These are phyloP conservation scores for Ophiocordyceps camponoti-rufipedis DNA, from an alignment of 2,329 filamentous ascomycete species.

Conservation along the genomic window DNA sequence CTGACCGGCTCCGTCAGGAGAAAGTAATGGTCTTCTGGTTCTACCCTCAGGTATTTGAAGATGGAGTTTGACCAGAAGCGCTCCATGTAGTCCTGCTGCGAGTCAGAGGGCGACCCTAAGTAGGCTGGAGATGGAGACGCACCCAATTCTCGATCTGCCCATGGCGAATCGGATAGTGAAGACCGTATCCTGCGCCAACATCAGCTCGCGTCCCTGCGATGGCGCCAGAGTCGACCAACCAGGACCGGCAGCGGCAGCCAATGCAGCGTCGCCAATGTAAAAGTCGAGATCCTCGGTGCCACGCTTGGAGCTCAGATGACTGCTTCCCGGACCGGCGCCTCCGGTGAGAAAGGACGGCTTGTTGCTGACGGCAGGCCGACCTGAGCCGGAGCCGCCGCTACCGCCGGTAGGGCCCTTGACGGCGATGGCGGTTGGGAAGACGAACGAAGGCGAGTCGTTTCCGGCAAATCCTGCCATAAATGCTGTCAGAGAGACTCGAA, in stretches of 20 bases:
- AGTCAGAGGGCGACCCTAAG: slow-evolving; percentile 10
- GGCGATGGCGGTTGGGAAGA: slow-evolving; percentile 96
- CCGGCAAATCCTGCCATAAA: slow-evolving; percentile 68
- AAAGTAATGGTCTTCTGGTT: slow-evolving; percentile 98
- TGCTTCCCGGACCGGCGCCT: slow-evolving; percentile 60
- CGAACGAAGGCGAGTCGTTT: slow-evolving; percentile 97
- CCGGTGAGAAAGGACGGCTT: slow-evolving; percentile 93
- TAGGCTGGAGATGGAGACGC: not conserved
- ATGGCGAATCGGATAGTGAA: slow-evolving; percentile 95
- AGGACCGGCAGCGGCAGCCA: slow-evolving; percentile 66
- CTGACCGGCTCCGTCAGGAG: slow-evolving; percentile 88
- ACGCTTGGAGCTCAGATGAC: slow-evolving; percentile 71
- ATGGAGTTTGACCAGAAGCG: slow-evolving; percentile 99
- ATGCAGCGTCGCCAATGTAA: slow-evolving; percentile 95
- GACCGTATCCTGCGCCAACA: slow-evolving; percentile 53
- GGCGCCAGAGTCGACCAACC: slow-evolving; percentile 25
- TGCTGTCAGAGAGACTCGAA: slow-evolving; percentile 7
- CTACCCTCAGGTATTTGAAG: slow-evolving; percentile 96
- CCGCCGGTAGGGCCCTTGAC: slow-evolving; percentile 61
- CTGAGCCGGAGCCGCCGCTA: slow-evolving; percentile 60
- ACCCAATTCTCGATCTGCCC: slow-evolving; percentile 99
- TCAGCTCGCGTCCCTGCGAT: slow-evolving; percentile 2
- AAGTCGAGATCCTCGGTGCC: slow-evolving; percentile 96
- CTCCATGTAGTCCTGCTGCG: slow-evolving; percentile 81
- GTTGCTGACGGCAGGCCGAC: slow-evolving; percentile 76